Base-by-base conservation (phyloP, 2,329 filamentous ascomycete genomes). In the Exophiala dermatitidis region DNA sequence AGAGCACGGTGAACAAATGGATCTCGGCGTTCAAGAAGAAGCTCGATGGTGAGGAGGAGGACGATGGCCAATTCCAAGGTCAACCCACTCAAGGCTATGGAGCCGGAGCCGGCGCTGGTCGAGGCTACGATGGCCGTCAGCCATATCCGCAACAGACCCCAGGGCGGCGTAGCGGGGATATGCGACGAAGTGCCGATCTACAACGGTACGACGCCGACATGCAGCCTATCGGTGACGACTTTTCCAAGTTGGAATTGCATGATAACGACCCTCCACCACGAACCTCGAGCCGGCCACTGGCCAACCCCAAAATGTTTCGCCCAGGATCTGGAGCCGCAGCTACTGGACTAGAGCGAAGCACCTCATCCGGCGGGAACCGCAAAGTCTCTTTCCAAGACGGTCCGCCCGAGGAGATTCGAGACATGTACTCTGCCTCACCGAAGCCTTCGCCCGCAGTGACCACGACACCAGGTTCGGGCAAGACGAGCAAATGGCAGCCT, bases 401-500 rank as follows among this genome's bases (percentile, higher is more conserved):
- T 1, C 80, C 82, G 7, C 81, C 88, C 2, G 88, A 94, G 64
- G 89, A 95, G 65, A 90, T 95, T 44, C 80, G 85, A 62, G 83
- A 77, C 33, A 68, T 86, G 54, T 93, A 94, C 67, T 81, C 84
- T 53, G 75, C 79, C 7, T 83, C 82, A 46, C 80, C 83, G 67
- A 67, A 72, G 73, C 48, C 76, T 70, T 29, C 41, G 10, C 30
- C 74, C 77, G 70, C 81, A 77, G 66, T 71, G 62, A 56, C 64
- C 68, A 31, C 65, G 33, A 67, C 67, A 28, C 68, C 74, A 45
- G 19, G 31, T 1, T 64, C 68, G 3, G 75, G 74, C 60, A 93
- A 90, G 73, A 72, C 81, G 43, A 96, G 90, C 79, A 98, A 98
- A 74, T 98, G 93, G 93, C 91, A 98, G 70, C 91, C 93, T 6